A percentile compares a stretch with the other conserved stretches of the same genome.
Evolutionary conservation across 2,329 filamentous ascomycete genomes (phyloP).

Genomic region (Xylaria sp.): DNA sequence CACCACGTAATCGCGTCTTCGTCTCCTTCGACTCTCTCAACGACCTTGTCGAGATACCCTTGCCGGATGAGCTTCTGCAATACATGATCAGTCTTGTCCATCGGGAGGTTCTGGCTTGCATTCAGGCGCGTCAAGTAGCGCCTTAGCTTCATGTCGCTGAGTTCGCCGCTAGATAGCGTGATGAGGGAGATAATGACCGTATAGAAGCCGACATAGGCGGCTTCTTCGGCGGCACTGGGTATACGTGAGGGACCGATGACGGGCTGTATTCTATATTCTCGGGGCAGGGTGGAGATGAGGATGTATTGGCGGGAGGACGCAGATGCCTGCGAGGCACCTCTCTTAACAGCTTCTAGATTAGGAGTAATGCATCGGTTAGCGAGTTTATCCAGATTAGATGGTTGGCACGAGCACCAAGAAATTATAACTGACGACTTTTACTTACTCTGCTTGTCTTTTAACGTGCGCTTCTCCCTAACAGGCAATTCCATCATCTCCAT

Average conservation of each 20-base stretch:
- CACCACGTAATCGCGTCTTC: constrained; percentile 85
- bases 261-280: constrained; percentile 70
- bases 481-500: constrained; percentile 93
- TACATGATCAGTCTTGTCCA: constrained; percentile 79
- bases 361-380: constrained; percentile 39
- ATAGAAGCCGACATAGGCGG: constrained; percentile 84
- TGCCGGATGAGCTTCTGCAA: constrained; percentile 81
- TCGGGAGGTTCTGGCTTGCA: constrained; percentile 77
- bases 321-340: constrained; percentile 58
- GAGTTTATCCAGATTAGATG: constrained; percentile 47
- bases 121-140: constrained; percentile 81
- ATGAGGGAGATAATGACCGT: constrained; percentile 84
- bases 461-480: constrained; percentile 79
- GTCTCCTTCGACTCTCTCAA: constrained; percentile 73
- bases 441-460: constrained; percentile 79
- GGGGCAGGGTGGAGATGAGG: constrained; percentile 77
- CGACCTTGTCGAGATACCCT: constrained; percentile 81
- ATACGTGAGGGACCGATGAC: constrained; percentile 76
- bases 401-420: not conserved
- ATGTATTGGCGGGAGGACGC: constrained; percentile 78
- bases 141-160: constrained; percentile 82
- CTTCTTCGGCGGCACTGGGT: constrained; percentile 74
- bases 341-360: constrained; percentile 52
- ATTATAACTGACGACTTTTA: not conserved
- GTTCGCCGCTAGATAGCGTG: constrained; percentile 74